Evolutionary conservation across 805 yeast genomes (phyloP), one percentile per base, ranked within the genome.

Genomic region (Schwanniomyces polymorphus): DNA sequence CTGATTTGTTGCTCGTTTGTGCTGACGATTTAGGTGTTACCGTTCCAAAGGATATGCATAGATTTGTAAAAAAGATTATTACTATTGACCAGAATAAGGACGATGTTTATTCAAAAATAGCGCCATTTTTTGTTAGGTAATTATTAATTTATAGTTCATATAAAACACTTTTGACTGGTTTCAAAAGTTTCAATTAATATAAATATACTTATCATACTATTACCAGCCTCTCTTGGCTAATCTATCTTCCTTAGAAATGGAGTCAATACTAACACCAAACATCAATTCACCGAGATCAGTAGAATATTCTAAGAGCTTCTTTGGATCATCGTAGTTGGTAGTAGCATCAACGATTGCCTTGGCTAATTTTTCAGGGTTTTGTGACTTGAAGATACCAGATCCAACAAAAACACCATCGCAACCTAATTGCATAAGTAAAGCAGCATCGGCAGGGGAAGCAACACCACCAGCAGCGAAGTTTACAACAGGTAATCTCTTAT

Each of bases 381-480:
- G 73, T 37, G 90, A 82, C 65, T 83, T 82, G 79, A 86, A 87
- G 53, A 86, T 86, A 23, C 94, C 94, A 4, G 89, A 83, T 16
- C 70, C 70, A 37, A 65, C 70, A 45, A 65, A 65, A 10, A 64
- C 64, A 45, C 70, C 68, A 46, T 65, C 68, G 48, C 67, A 61
- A 11, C 70, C 70, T 48, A 65, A 60, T 57, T 64, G 67, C 68
- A 88, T 87, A 65, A 88, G 82, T 53, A 88, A 68, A 17, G 94
- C 94, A 23, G 95, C 95, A 65, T 87, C 95, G 7, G 91, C 84
- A 28, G 95, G 95, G 10, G 95, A 85, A 8, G 95, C 94, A 43
- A 87, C 85, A 49, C 95, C 95, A 38, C 95, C 95, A 26, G 94
- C 94, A 35, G 94, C 92, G 61, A 87, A 87, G 70, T 86, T 87